A percentile compares a stretch with the other conserved stretches of the same genome.
Evolutionary conservation across 768 basidiomycete species (phyloP).

Genomic region (Kwoniella shandongensis): DNA sequence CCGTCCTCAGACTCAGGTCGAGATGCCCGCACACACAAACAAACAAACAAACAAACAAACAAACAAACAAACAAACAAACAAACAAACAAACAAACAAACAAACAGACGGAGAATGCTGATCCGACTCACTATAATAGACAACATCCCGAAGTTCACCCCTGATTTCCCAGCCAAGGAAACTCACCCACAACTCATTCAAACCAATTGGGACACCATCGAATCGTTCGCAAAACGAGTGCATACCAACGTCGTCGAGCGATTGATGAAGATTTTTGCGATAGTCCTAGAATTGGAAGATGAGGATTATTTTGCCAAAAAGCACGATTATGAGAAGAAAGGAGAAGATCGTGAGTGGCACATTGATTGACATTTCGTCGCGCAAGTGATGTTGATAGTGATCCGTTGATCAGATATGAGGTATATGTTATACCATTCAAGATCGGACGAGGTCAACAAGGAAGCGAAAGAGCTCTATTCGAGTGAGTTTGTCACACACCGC

Average conservation of each 20-base stretch:
- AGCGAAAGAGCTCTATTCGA: conserved; percentile 3
- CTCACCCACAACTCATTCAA: conserved; percentile 5
- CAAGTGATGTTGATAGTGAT: background rate
- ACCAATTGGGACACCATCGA: conserved; percentile 11
- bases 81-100: too few species aligned
- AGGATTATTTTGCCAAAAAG: conserved; percentile 6
- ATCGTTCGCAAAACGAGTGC: conserved; percentile 2
- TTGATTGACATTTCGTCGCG: background rate
- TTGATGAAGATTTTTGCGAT: conserved; percentile 7
- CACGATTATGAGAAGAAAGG: conserved; percentile 8
- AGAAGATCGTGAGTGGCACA: conserved; percentile 6
- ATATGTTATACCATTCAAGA: conserved; percentile 1
- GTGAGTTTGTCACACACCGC: too few species aligned
- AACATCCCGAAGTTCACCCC: conserved; percentile 16
- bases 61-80: too few species aligned
- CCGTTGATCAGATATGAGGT: conserved; percentile 1
- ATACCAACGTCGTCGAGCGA: conserved; percentile 9
- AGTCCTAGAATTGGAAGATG: conserved; percentile 10
- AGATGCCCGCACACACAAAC: too few species aligned
- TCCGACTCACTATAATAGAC: conserved; percentile 1
- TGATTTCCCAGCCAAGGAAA: conserved; percentile 7
- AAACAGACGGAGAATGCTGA: too few species aligned
- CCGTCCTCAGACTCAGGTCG: too few species aligned
- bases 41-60: too few species aligned
- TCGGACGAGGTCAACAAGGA: background rate